Evolutionary conservation across 2,329 filamentous ascomycete species (phyloP), one percentile per base, ranked within the genome.

Genomic region (Colletotrichum incanum): DNA sequence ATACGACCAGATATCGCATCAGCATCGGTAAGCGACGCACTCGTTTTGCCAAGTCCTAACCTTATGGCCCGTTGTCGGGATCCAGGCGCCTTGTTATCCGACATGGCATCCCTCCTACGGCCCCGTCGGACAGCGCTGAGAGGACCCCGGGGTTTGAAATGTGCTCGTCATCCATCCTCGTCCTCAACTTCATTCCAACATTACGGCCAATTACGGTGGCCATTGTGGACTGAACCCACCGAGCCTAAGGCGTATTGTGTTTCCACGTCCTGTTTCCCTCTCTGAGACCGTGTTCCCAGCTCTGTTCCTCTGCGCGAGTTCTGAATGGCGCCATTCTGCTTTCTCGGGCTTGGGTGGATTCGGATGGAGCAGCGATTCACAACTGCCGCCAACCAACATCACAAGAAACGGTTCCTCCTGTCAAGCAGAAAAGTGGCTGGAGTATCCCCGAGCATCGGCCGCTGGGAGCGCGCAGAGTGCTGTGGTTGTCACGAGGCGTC

Each of bases 101-200:
- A 56, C 14, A 70, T 50, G 59, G 16, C 28, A 41, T 47, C 23
- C 7, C 45, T 28, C 58, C 34, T 18, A 49, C 26, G 54, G 49
- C 3, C n/a, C n/a, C 31, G n/a, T 23, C 23, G 54, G n/a, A 39
- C 34, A 23, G 20, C 20, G 31, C 20, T 37, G 9, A 37, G 11
- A 5, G 31, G 12, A 20, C 50, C 16, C 28, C 31, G 23, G 11
- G 34, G 11, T 49, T 26, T 34, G 31, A 26, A 69, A 23, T 70
- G 65, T 70, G 52, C 45, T 65, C 65, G 70, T 72, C 70, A 70
- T 72, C 54, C 50, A 47, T 64, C 23, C 3, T 34, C 55, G 37
- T 31, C 54, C 45, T 14, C 6, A 14, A 23, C 50, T 31, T 37
- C 23, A 43, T 52, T 23, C 43, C 45, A 31, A 50, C 20, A 23